These are phyloP conservation scores for Litchi chinensis DNA, from an alignment of 345 rosid genomes.

Conservation along the genomic window DNA sequence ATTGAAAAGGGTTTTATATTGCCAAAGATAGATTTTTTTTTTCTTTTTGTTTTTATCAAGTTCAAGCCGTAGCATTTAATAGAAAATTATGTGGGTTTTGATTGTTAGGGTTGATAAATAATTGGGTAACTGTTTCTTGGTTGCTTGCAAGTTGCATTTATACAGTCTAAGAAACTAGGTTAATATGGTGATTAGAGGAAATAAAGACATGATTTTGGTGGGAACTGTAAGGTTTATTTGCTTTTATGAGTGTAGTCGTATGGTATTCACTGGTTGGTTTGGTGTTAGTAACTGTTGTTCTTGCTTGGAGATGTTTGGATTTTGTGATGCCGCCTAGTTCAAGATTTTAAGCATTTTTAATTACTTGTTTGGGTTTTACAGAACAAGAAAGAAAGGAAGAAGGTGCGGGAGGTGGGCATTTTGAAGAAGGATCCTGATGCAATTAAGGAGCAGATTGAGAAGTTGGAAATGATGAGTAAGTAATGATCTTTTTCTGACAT, in stretches of 20 bases:
- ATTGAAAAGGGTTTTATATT: neutral
- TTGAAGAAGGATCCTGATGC: slow-evolving; percentile 96
- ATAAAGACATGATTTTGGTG: neutral
- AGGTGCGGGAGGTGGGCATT: slow-evolving; percentile 98
- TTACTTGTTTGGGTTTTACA: slow-evolving; percentile 35
- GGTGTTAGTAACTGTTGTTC: neutral
- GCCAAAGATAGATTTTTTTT: neutral
- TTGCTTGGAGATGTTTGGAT: neutral
- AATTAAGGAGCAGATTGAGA: slow-evolving; percentile 86
- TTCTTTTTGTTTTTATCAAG: neutral
- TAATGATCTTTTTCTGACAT: slow-evolving; percentile 6
- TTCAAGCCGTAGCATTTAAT: neutral
- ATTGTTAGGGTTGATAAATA: neutral
- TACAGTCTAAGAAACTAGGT: neutral
- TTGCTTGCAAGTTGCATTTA: neutral
- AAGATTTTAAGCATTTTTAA: neutral
- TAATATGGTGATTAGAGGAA: slow-evolving; percentile 7
- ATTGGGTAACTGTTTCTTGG: neutral
- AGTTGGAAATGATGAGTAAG: slow-evolving; percentile 93
- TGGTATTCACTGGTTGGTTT: neutral
- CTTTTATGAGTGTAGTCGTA: neutral
- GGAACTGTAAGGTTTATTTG: neutral
- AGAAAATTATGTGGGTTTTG: neutral
- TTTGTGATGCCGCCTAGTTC: neutral
- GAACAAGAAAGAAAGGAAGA: slow-evolving; percentile 98